Evolutionary conservation across 2,329 filamentous ascomycete genomes (phyloP), one percentile per base, ranked within the genome.

Genomic region (Aureobasidium mangrovei): DNA sequence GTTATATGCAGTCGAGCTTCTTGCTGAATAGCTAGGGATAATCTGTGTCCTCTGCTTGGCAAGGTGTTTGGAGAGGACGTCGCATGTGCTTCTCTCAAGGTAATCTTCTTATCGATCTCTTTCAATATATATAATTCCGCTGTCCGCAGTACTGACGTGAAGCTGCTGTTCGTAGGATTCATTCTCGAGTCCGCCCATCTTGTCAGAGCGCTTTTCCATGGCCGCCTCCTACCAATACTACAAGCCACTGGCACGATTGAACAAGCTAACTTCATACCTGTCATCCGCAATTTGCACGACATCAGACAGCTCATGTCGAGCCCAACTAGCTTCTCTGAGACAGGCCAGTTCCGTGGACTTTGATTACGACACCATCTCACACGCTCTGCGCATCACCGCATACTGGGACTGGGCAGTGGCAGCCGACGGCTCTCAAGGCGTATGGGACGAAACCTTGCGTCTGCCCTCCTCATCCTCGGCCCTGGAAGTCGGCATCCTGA

Each of bases 401-500:
- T 74, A 82, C 52, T 93, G 84, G 82, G 49, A 53, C n/a, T 44
- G 40, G 40, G 49, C 49, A 8, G 39, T 44, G 9, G 73, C 60
- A 55, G 60, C 61, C 4, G 62, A 41, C 58, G 59, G 51, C 57
- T 56, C 59, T 7, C 60, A 64, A 26, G 60, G 41, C 8, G 67
- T 66, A 6, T 81, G 78, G 79, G 72, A 68, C 24, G 75, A 79
- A 48, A 63, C 48, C 27, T 26, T 46, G 31, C 45, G 9, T 29
- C 33, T 43, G 7, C 56, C 49, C n/a, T 40, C 54, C 4, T 29
- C 44, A 5, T 61, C 71, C 1, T 75, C 82, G 45, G 80, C 85
- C 45, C 78, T 89, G 4, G 91, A 97, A 67, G 81, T 96, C 24
- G 91, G 91, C 12, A 78, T 96, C 40, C 72, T 97, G 55, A 81